Conservation (phyloP, 2,329 filamentous ascomycete species). For the Colletotrichum sp. region DNA sequence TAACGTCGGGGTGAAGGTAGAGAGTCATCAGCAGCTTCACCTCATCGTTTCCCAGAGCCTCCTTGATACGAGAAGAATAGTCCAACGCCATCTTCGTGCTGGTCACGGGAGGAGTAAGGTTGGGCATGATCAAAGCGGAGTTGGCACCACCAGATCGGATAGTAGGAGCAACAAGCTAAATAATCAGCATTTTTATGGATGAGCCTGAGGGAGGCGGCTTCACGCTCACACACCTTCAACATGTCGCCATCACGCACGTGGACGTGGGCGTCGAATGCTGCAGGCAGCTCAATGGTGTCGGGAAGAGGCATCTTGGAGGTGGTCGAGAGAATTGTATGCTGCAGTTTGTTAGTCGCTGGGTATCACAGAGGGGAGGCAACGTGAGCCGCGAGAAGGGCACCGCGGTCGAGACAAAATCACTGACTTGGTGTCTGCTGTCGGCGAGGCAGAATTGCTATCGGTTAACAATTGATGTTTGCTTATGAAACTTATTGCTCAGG, state of each 20-base stretch:
- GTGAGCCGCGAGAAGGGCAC: not conserved
- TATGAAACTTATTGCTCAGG: not conserved
- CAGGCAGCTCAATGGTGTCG: conserved; percentile 56
- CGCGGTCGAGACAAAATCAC: not conserved
- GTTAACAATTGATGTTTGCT: not conserved
- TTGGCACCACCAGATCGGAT: conserved; percentile 64
- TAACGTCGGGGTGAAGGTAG: conserved; percentile 68
- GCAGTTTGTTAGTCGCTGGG: not conserved
- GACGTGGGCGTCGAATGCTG: conserved; percentile 73
- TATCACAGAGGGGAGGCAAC: not conserved
- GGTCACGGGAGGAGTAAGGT: conserved; percentile 68
- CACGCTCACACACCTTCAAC: conserved; percentile 45
- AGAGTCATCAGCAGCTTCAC: conserved; percentile 76
- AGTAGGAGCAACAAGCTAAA: conserved; percentile 48
- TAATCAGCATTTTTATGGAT: not conserved
- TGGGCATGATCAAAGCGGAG: conserved; percentile 54
- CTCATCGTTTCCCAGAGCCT: conserved; percentile 47
- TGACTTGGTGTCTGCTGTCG: not conserved
- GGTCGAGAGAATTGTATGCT: not conserved
- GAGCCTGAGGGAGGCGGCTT: not conserved
- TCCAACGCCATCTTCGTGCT: conserved; percentile 67
- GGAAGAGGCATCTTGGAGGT: conserved; percentile 15
- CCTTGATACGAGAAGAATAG: conserved; percentile 67
- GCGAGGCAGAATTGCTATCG: not conserved
- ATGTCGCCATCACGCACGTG: conserved; percentile 73